Percentiles rank a stretch among this genome's conserved stretches.
Conservation (phyloP, 805 yeast species). For the Soucietia sequanensis region DNA sequence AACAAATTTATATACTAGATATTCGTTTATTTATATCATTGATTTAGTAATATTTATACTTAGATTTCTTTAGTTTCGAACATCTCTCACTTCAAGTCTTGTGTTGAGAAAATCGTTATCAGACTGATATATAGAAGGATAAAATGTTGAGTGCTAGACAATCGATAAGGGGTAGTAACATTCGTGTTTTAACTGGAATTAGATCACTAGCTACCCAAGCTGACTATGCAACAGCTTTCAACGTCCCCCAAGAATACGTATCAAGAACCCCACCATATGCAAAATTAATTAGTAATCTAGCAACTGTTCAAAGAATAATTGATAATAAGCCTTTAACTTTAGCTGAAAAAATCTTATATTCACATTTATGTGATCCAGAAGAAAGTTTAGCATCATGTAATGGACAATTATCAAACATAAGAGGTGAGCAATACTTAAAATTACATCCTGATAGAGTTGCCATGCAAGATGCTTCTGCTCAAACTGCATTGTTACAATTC, state of each 20-base stretch:
- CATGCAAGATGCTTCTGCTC: slow-evolving; percentile 99
- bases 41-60: neutral
- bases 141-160: slow-evolving; percentile 16
- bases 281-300: slow-evolving; percentile 63
- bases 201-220: slow-evolving; percentile 34
- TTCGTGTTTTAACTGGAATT: slow-evolving; percentile 5
- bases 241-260: slow-evolving; percentile 58
- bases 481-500: slow-evolving; percentile 97
- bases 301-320: slow-evolving; percentile 61
- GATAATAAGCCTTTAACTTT: slow-evolving; percentile 77
- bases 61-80: no score
- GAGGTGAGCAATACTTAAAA: slow-evolving; percentile 91
- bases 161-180: slow-evolving; percentile 2
- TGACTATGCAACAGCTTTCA: slow-evolving; percentile 17
- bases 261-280: slow-evolving; percentile 88
- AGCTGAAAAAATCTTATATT: slow-evolving; percentile 92
- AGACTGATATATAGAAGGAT: neutral
- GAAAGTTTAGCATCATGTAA: slow-evolving; percentile 59
- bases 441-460: slow-evolving; percentile 97
- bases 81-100: no score
- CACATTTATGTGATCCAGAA: slow-evolving; percentile 88
- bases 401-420: slow-evolving; percentile 50
- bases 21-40: neutral
- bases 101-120: neutral
- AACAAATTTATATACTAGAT: no score